Base-by-base conservation (phyloP, 192 early-diverging fungal species). In the Rhizoclosmatium globosum region DNA sequence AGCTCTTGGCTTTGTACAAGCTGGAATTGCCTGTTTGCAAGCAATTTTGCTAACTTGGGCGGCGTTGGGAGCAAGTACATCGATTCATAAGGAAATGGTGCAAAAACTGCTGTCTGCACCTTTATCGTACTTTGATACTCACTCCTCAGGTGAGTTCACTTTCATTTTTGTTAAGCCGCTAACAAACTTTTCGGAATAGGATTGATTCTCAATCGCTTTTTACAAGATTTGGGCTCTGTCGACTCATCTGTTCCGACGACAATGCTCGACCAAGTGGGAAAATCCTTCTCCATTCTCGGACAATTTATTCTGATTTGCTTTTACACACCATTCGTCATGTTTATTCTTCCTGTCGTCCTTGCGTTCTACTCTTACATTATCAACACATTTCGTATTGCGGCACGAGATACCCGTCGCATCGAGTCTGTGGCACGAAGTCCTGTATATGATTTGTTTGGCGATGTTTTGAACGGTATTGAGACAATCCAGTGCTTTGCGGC, bases 381-480 rank as follows among this genome's bases (percentile, higher is more conserved):
- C 7, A 59, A 19, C 44, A 61, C 57, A 7, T 83, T 73, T 64
- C 74, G 80, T 2, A 41, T 71, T 15, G 78, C 77, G 2, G 71
- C 71, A 62, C 75, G 85, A 46, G 82, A 81, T 13, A 53, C 83
- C 38, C 75, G 83, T 44, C 78, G 84, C 15, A 38, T 85, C 17
- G 84, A 85, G 53, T 74, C 74, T 4, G 59, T 78, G 4, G 57
- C 80, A 41, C 67, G 83, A 45, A 80, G 78, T 38, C 83, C 83
- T 15, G 62, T 85, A 23, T 85, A 80, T 61, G 73, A 82, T 46
- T 43, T 74, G 42, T 64, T 74, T n/a, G 44, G 60, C 11, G 73
- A 74, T 43, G 61, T 64, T 43, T 23, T 74, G 60, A 64, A 60
- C 44, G 73, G 73, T 41, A 39, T 74, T 13, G 73, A 64, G 17